Evolutionary conservation across 306 rosid genomes (phyloP).

Genomic region (Betula pendula): DNA sequence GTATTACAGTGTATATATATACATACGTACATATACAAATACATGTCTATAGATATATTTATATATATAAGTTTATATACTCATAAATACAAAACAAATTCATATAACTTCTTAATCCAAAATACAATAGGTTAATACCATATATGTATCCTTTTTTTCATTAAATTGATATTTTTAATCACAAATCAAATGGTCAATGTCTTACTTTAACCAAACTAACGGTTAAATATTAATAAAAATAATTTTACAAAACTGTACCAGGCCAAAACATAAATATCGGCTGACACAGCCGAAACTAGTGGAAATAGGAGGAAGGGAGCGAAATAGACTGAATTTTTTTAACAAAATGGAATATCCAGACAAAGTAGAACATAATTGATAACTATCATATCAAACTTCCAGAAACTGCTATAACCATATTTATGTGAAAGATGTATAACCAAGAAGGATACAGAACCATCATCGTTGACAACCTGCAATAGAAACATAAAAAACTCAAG

Average conservation of each 20-base stretch:
- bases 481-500: slow-evolving; percentile 30
- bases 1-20: no score
- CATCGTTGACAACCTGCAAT: slow-evolving; percentile 90
- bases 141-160: no score
- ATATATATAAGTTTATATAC: no score
- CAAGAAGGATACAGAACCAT: slow-evolving; percentile 88
- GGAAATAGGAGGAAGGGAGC: not conserved
- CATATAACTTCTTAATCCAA: no score
- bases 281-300: not conserved
- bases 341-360: not conserved
- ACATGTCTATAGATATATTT: no score
- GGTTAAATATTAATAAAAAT: not conserved
- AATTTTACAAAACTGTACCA: not conserved
- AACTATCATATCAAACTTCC: not conserved
- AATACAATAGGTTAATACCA: no score
- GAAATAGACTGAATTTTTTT: not conserved
- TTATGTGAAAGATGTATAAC: slow-evolving; percentile 18
- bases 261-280: not conserved
- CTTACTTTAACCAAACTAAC: not conserved
- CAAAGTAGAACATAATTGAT: not conserved
- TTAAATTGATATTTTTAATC: not conserved
- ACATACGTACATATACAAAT: no score
- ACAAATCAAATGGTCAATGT: not conserved
- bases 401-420: not conserved
- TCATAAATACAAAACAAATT: no score